Evolutionary conservation across 495 filamentous ascomycete genomes (phyloP).

Genomic region (Pseudoneurospora amorphoporcata): DNA sequence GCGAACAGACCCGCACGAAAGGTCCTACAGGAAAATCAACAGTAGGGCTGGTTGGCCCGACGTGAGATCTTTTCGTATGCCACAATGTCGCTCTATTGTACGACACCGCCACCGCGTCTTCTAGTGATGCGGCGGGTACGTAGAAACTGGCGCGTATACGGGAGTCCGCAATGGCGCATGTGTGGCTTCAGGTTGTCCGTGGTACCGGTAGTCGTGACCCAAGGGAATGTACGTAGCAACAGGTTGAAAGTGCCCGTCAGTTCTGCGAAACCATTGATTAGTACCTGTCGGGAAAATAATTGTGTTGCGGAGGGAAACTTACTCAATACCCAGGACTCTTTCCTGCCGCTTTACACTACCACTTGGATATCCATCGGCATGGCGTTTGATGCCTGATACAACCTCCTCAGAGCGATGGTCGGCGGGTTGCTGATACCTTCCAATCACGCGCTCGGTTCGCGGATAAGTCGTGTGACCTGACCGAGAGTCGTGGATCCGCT

Average conservation of each 20-base stretch:
- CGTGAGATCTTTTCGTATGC: background rate
- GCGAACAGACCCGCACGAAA: background rate
- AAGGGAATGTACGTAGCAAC: background rate
- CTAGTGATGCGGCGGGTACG: background rate
- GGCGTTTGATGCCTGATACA: background rate
- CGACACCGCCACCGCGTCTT: background rate
- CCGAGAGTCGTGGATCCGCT: background rate
- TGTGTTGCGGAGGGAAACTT: background rate
- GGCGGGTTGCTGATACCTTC: background rate
- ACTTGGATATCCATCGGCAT: background rate
- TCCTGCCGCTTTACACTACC: constrained; percentile 9
- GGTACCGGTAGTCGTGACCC: background rate
- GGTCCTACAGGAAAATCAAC: background rate
- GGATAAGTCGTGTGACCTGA: background rate
- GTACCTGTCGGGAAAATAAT: background rate
- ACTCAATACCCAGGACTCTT: constrained; percentile 17
- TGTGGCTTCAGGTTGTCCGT: background rate
- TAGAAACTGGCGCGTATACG: background rate
- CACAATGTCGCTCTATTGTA: background rate
- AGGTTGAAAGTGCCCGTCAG: background rate
- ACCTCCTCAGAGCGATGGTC: background rate
- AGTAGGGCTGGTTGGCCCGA: background rate
- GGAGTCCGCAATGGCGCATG: background rate
- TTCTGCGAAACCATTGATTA: background rate
- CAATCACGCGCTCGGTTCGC: background rate